Conservation (phyloP, 768 basidiomycete species). For the Suillus tomentosus region DNA sequence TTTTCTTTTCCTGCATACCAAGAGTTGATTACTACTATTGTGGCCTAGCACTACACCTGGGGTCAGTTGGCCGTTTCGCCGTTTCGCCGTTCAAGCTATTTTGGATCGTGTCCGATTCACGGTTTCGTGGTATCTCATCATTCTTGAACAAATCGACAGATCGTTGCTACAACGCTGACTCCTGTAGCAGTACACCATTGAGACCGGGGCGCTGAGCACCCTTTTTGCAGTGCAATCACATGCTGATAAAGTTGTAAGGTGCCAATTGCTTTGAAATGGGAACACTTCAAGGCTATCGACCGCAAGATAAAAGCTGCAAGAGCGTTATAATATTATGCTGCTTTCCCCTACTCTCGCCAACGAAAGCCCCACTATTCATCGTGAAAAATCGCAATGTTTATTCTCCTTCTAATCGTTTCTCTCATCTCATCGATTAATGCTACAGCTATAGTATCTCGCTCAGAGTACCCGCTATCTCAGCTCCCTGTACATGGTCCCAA, state of each 20-base stretch:
- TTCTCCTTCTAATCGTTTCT: conserved; percentile 12
- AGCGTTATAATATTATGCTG: background rate
- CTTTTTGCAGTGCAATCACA: background rate
- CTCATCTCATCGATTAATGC: conserved; percentile 16
- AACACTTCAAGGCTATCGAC: background rate
- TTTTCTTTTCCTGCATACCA: background rate
- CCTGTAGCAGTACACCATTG: too few species aligned
- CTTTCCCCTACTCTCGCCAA: too few species aligned
- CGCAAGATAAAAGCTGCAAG: background rate
- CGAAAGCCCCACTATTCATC: background rate
- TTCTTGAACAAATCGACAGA: background rate
- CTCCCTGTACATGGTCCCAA: conserved; percentile 19
- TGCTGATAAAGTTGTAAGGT: background rate
- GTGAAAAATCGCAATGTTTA: conserved; percentile 15
- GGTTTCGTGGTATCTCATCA: too few species aligned
- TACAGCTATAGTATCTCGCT: conserved; percentile 22
- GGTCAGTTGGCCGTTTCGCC: background rate
- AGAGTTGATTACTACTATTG: background rate
- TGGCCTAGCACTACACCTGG: background rate
- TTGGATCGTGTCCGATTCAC: background rate
- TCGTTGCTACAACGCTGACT: too few species aligned
- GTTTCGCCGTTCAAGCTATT: background rate
- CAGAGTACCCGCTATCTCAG: conserved; percentile 11
- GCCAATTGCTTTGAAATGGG: too few species aligned
- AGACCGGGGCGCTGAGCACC: too few species aligned